A percentile compares a stretch with the other conserved stretches of the same genome.
Conservation (phyloP, 208 protist genomes). For the Trypanosoma rangeli region DNA sequence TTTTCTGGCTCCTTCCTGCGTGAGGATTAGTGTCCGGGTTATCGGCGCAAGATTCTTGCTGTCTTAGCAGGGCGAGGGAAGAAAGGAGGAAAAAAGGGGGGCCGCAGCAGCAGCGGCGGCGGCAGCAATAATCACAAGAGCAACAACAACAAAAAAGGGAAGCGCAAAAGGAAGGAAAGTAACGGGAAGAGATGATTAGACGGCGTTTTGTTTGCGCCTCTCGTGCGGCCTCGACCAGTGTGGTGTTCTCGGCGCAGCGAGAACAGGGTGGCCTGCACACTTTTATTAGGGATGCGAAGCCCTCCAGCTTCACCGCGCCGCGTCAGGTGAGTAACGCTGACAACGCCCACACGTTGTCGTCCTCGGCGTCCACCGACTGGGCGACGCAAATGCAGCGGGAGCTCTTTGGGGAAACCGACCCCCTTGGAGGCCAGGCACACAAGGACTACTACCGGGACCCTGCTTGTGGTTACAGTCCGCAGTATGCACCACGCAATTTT, state of each 20-base stretch:
- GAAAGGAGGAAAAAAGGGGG: no score
- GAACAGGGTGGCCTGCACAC: slow-evolving; percentile 37
- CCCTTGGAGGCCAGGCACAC: slow-evolving; percentile 74
- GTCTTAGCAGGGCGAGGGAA: no score
- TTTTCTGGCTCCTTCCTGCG: no score
- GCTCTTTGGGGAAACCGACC: slow-evolving; percentile 66
- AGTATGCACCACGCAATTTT: slow-evolving; percentile 89
- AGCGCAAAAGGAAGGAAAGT: slow-evolving; percentile 10
- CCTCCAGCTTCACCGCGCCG: slow-evolving; percentile 3
- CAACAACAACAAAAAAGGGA: slow-evolving; percentile 6
- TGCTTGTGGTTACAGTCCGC: slow-evolving; percentile 61
- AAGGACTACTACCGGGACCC: slow-evolving; percentile 90
- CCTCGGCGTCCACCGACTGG: slow-evolving; percentile 39
- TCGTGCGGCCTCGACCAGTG: not conserved
- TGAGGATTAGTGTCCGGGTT: not conserved
- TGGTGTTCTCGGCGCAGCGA: not conserved
- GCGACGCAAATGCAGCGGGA: slow-evolving; percentile 72
- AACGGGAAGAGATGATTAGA: slow-evolving; percentile 20
- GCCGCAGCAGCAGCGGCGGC: no score
- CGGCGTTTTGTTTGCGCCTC: slow-evolving; percentile 13
- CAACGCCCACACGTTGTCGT: not conserved
- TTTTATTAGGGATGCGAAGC: slow-evolving; percentile 42
- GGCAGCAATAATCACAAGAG: not conserved
- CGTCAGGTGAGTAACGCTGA: not conserved
- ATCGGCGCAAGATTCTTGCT: no score